Conservation (phyloP, 305 asterid genomes). For the Fraxinus dipetala region DNA sequence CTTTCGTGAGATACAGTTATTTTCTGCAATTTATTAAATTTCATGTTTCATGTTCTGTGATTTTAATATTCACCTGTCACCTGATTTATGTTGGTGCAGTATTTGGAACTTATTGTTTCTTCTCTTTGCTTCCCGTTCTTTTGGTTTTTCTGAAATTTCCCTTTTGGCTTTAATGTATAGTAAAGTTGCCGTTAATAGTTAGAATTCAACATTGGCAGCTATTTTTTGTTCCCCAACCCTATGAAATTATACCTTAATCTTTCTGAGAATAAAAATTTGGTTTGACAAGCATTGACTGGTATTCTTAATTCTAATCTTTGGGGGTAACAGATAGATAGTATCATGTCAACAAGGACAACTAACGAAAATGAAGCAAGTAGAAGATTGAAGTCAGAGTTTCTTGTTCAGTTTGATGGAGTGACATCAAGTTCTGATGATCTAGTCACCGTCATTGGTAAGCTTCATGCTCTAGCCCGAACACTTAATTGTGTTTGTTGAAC, state of each 20-base stretch:
- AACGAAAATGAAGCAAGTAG: constrained; percentile 97
- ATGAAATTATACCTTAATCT: not conserved
- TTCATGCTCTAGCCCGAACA: constrained; percentile 11
- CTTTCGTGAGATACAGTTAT: not conserved
- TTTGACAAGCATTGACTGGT: not conserved
- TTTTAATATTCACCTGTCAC: not conserved
- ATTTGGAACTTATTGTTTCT: not conserved
- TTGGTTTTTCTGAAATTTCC: not conserved
- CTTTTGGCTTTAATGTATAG: not conserved
- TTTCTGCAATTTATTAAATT: not conserved
- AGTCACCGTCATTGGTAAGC: constrained; percentile 86
- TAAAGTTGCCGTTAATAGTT: not conserved
- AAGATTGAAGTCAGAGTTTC: constrained; percentile 93
- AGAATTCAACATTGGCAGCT: not conserved
- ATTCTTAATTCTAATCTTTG: constrained; percentile 20
- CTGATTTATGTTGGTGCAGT: not conserved
- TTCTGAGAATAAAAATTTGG: not conserved
- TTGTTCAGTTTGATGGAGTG: constrained; percentile 97
- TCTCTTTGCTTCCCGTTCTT: not conserved
- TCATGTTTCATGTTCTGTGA: not conserved
- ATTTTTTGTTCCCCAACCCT: not conserved
- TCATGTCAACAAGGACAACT: constrained; percentile 92
- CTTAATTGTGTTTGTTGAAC: constrained; percentile 18
- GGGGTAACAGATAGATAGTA: constrained; percentile 82
- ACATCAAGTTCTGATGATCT: constrained; percentile 78